Percentiles rank a stretch among this genome's conserved stretches.
Evolutionary conservation across 1,284 basidiomycete genomes (phyloP).

Genomic region (Anthracocystis panici-leucophaei): DNA sequence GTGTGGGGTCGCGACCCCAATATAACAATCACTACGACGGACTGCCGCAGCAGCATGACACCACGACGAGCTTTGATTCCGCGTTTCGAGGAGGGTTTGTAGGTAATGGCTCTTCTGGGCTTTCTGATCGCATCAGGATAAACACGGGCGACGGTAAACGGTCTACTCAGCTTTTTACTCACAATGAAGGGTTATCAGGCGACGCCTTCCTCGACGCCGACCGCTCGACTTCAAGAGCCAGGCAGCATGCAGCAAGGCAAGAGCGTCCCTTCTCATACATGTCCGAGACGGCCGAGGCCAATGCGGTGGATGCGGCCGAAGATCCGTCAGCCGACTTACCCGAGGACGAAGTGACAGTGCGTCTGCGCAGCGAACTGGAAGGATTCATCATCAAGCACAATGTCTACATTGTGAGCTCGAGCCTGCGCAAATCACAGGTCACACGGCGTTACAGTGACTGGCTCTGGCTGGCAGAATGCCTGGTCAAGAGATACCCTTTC

Average conservation of each 20-base stretch:
- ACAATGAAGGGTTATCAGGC: slow-evolving; percentile 9
- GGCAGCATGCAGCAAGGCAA: slow-evolving; percentile 17
- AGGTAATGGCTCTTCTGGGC: slow-evolving; percentile 15
- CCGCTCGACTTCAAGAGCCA: slow-evolving; percentile 1
- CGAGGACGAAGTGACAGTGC: slow-evolving; percentile 40
- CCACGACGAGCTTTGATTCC: slow-evolving; percentile 25
- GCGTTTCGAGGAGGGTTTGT: slow-evolving; percentile 38
- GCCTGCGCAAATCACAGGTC: slow-evolving; percentile 38
- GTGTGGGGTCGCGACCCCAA: background rate
- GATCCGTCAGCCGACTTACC: slow-evolving; percentile 45
- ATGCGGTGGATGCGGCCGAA: slow-evolving; percentile 30
- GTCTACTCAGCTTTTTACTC: slow-evolving; percentile 17
- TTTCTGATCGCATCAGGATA: slow-evolving; percentile 7
- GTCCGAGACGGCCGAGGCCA: slow-evolving; percentile 43
- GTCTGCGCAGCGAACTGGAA: slow-evolving; percentile 44
- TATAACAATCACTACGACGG: slow-evolving; percentile 27
- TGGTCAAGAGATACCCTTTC: slow-evolving; percentile 57
- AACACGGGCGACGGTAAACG: slow-evolving; percentile 4
- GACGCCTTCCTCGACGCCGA: slow-evolving; percentile 10
- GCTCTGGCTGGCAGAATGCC: slow-evolving; percentile 52
- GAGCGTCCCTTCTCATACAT: slow-evolving; percentile 51
- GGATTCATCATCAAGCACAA: slow-evolving; percentile 57
- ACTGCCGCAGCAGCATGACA: slow-evolving; percentile 22
- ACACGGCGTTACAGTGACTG: slow-evolving; percentile 58
- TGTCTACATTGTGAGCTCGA: slow-evolving; percentile 48